A percentile compares a stretch with the other conserved stretches of the same genome.
Conservation (phyloP, 495 filamentous ascomycete species). For the Hypomontagnella monticulosa region DNA sequence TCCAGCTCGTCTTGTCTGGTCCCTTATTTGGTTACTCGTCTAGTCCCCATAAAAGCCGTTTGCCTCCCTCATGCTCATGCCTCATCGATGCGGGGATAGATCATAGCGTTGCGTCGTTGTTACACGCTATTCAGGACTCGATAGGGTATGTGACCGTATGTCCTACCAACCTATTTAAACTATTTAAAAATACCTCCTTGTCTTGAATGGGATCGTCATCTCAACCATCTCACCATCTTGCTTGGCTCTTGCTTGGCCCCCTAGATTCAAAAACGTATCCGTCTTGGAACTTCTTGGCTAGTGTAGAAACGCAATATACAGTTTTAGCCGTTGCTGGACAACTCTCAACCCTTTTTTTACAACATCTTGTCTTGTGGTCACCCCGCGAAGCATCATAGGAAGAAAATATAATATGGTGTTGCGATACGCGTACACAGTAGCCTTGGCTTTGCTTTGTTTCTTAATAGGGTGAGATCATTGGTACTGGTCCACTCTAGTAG, state of each 20-base stretch:
- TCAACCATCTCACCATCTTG: conserved; percentile 39
- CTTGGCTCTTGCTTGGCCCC: conserved; percentile 36
- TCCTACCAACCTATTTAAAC: neutral
- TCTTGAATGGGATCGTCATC: conserved; percentile 37
- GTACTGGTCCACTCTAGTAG: neutral
- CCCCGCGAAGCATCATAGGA: neutral
- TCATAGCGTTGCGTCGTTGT: no score
- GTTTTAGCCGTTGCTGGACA: conserved; percentile 25
- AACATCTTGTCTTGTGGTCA: neutral
- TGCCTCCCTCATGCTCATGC: neutral
- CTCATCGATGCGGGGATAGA: neutral
- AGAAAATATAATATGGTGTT: neutral
- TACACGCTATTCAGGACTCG: no score
- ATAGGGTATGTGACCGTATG: neutral
- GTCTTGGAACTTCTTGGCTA: conserved; percentile 39
- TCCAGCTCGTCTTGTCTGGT: no score
- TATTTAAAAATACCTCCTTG: conserved; percentile 16
- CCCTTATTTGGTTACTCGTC: no score
- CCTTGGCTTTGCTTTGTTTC: neutral
- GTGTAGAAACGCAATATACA: conserved; percentile 11
- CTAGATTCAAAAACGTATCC: conserved; percentile 29
- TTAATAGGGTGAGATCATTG: neutral
- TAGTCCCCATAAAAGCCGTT: no score
- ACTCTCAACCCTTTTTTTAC: conserved; percentile 1
- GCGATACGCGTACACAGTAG: conserved; percentile 1